A percentile compares a stretch with the other conserved stretches of the same genome.
phyloP scores from a whole-genome alignment of 129 eudicot genomes.

The Cynara cardunculus region DNA sequence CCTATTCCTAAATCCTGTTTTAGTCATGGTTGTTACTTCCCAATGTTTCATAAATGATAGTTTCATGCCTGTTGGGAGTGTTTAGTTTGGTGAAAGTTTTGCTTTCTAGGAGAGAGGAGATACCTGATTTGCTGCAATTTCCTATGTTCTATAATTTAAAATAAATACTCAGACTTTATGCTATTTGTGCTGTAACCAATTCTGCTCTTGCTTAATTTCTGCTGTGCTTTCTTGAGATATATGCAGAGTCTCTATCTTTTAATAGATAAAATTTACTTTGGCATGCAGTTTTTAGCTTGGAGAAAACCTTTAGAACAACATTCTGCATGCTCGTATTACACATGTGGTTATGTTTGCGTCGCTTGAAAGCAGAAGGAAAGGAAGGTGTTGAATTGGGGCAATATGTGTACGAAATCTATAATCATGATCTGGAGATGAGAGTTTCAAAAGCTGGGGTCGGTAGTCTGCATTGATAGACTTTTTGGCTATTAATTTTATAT shows the following conservation, averaged over 20 bases:
- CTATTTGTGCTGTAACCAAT: neutral
- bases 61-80: neutral
- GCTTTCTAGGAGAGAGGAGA: neutral
- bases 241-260: slow-evolving; percentile 6
- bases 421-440: slow-evolving; percentile 89
- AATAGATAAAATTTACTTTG: slow-evolving; percentile 18
- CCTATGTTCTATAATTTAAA: neutral
- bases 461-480: slow-evolving; percentile 17
- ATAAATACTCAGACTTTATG: neutral
- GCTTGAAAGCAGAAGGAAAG: slow-evolving; percentile 76
- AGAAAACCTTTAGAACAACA: slow-evolving; percentile 85
- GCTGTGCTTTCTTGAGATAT: neutral
- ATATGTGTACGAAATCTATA: slow-evolving; percentile 79
- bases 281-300: slow-evolving; percentile 85
- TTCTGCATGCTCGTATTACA: slow-evolving; percentile 88
- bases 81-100: neutral
- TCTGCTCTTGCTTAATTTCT: neutral
- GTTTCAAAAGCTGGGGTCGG: slow-evolving; percentile 95
- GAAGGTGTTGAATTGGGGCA: slow-evolving; percentile 96
- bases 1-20: neutral
- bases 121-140: neutral
- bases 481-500: neutral
- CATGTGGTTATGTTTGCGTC: slow-evolving; percentile 96
- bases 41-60: neutral
- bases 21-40: neutral